Base-by-base conservation (phyloP, 139 green algal genomes). In the Coelastrella sp. region DNA sequence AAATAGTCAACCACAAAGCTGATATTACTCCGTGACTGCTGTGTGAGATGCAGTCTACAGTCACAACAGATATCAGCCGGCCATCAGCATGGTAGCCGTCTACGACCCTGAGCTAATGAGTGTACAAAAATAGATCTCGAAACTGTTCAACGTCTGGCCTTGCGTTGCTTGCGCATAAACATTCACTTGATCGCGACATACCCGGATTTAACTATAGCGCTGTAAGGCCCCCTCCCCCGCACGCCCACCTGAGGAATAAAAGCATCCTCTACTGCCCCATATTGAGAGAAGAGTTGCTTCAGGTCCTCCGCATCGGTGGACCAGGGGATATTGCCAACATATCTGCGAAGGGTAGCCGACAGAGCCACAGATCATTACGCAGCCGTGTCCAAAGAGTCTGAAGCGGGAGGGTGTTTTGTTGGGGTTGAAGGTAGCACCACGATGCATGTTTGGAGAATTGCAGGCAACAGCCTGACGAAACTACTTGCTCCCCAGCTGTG, bases 301-400 rank as follows among this genome's bases (percentile, higher is more conserved):
- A 97, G 90, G 59, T 94, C 94, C 6, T 94, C 86, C 65, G 91
- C 90, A 25, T 93, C 83, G 88, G 95, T 95, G 25, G 91, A 89
- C 95, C 95, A 97, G 7, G 94, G 92, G 49, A 97, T 91, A 93
- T 97, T 97, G 76, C 95, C 95, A 20, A 91, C 87, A 22, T 91
- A 91, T 8, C 68, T 76, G 68, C 68, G 12, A 70, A 12, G 14
- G 12, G 63, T 20, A 70, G 63, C 35, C 35, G 35, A 49, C 35
- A 49, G 35, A 49, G 63, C 63, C 12, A 22, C 63, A 70, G 63
- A 70, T 70, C 63, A 70, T 70, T 17, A 17, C 15, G 63, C 63
- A 22, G 63, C 15, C 63, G 63, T 70, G 63, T 49, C 35, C 35
- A 49, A 49, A 49, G 35, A 49, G 35, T 49, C 35, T 49, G 35